These are phyloP conservation scores for Phaseolus lunatus DNA, from an alignment of 306 rosid species.

Conservation along the genomic window DNA sequence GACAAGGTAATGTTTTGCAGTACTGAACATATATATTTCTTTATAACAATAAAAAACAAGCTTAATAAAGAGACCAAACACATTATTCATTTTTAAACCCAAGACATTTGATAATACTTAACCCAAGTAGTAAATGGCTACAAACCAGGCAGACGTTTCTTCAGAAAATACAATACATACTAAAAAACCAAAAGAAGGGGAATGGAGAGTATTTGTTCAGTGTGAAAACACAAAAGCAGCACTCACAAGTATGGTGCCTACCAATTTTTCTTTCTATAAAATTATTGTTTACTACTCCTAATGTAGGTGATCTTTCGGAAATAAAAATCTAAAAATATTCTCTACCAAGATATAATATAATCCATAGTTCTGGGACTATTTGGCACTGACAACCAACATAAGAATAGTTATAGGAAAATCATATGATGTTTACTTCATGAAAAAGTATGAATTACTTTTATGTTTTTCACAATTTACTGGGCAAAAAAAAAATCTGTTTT, in stretches of 20 bases:
- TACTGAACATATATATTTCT: slow-evolving; percentile 26
- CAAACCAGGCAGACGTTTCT: not conserved
- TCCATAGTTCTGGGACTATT: not conserved
- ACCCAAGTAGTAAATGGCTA: not conserved
- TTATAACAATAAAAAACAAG: slow-evolving; percentile 12
- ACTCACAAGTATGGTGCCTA: not conserved
- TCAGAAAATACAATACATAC: slow-evolving; percentile 7
- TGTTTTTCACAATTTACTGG: not conserved
- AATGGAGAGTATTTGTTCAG: not conserved
- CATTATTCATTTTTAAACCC: slow-evolving; percentile 7
- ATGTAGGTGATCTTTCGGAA: not conserved
- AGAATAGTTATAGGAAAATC: not conserved
- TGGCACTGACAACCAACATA: not conserved
- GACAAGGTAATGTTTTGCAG: slow-evolving; percentile 15
- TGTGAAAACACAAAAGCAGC: not conserved
- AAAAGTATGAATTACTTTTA: not conserved
- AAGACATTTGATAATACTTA: slow-evolving; percentile 20
- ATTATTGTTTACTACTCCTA: not conserved
- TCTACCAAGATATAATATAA: not conserved
- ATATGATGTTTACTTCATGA: slow-evolving; percentile 29
- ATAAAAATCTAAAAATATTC: not conserved
- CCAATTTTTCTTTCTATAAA: not conserved
- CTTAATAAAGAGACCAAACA: slow-evolving; percentile 27
- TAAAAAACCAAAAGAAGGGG: not conserved
- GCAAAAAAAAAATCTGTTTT: not conserved